phyloP scores from a whole-genome alignment of 2,329 filamentous ascomycete species.

The Trichoderma citrinoviride region DNA sequence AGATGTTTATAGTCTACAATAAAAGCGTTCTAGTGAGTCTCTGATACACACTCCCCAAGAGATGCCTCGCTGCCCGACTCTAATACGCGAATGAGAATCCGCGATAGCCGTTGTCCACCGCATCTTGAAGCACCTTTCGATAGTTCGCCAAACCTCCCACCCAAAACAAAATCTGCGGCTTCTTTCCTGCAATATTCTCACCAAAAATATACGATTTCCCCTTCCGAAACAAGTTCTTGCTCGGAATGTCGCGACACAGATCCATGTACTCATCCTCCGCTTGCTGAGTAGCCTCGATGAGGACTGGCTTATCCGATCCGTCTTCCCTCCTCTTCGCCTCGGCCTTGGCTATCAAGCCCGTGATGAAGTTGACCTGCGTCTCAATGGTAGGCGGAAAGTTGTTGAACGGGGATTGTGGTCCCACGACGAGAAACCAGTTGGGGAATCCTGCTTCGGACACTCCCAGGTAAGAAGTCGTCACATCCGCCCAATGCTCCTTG shows the following conservation, averaged over 20 bases:
- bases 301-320: background rate
- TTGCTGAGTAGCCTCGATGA: background rate
- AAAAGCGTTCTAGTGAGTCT: background rate
- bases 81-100: background rate
- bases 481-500: background rate
- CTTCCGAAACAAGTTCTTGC: background rate
- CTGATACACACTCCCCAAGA: too few species aligned
- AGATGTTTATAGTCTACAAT: too few species aligned
- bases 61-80: background rate
- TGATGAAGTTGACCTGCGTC: background rate
- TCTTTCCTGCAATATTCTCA: background rate
- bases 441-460: background rate
- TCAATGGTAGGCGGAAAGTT: background rate
- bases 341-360: background rate
- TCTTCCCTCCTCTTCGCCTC: background rate
- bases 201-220: background rate
- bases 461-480: background rate
- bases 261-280: background rate
- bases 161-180: background rate
- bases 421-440: conserved; percentile 1
- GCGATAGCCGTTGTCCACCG: background rate
- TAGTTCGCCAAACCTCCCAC: background rate
- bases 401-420: background rate
- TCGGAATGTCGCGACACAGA: background rate
- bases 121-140: background rate